Evolutionary conservation across 2,329 filamentous ascomycete species (phyloP), one percentile per base, ranked within the genome.

Genomic region (Penicillium sp.): DNA sequence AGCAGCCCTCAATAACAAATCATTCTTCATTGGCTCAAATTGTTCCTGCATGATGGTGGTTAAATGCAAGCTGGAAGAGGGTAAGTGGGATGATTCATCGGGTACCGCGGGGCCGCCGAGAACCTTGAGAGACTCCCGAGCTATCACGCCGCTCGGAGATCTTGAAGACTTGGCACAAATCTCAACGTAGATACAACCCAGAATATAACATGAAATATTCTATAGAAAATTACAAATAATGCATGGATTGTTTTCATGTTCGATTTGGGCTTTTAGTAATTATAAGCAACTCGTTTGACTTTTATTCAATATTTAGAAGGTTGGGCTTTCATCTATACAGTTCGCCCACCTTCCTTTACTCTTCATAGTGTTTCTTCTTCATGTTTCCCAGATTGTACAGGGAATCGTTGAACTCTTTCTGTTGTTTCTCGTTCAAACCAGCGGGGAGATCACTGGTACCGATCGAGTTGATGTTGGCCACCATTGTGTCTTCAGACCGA

Each of bases 21-120:
- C 93, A 77, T 99, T 99, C 79, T 96, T 87, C 74, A 98, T 79
- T 56, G 92, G 90, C 68, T 88, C 86, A 68, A 97, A 97, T 68
- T 86, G 77, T 67, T 86, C 81, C 60, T 80, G 79, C 89, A 91
- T 92, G 63, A 68, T 82, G 67, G 50, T 54, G 50, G 46, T 63
- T 63, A 58, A 50, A 52, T 61, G 60, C 60, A 62, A 57, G 52
- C 60, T 61, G 58, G 50, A 65, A 61, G 65, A 67, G 64, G 65
- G 59, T 58, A 61, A 63, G 59, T 61, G 60, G 61, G 58, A 60
- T 63, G 58, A 60, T 63, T 59, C 47, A 62, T 58, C 59, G 58
- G 57, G 44, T 53, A 44, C 56, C 52, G 55, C 58, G 61, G 63
- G 45, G 55, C 55, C 51, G 43, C 43, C 53, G 56, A 49, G 48